Evolutionary conservation across 2,329 filamentous ascomycete genomes (phyloP).

Genomic region (Aureobasidium sp.): DNA sequence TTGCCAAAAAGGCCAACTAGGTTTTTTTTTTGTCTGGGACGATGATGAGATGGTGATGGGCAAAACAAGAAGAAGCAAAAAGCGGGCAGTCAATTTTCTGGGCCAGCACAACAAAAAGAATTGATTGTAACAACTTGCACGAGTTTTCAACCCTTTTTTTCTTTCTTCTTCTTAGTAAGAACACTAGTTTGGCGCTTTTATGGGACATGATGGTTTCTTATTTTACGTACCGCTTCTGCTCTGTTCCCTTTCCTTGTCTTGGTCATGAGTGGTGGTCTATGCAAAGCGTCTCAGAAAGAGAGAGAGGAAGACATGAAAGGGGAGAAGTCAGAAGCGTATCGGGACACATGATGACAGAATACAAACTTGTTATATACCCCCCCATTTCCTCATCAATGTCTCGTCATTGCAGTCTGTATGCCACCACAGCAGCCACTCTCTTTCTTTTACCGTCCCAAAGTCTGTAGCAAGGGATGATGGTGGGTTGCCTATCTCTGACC

Average conservation of each 20-base stretch:
- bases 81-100: too few species aligned
- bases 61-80: too few species aligned
- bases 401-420: slow-evolving; percentile 3
- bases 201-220: slow-evolving; percentile 9
- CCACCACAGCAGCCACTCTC: slow-evolving; percentile 1
- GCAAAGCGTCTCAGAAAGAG: not conserved
- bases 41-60: not conserved
- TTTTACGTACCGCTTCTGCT: not conserved
- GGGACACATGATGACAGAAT: slow-evolving; percentile 6
- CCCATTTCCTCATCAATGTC: not conserved
- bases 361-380: slow-evolving; percentile 11
- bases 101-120: too few species aligned
- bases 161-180: not conserved
- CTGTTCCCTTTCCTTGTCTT: not conserved
- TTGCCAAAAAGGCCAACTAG: slow-evolving; percentile 59
- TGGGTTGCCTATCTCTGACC: slow-evolving; percentile 1
- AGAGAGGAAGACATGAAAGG: not conserved
- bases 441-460: slow-evolving; percentile 1
- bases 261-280: too few species aligned
- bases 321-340: not conserved
- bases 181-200: slow-evolving; percentile 10
- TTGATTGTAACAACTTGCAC: not conserved
- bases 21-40: not conserved
- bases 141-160: not conserved
- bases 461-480: slow-evolving; percentile 12